Evolutionary conservation across 257 asterid species (phyloP).

Genomic region (Solanum tacnaense): DNA sequence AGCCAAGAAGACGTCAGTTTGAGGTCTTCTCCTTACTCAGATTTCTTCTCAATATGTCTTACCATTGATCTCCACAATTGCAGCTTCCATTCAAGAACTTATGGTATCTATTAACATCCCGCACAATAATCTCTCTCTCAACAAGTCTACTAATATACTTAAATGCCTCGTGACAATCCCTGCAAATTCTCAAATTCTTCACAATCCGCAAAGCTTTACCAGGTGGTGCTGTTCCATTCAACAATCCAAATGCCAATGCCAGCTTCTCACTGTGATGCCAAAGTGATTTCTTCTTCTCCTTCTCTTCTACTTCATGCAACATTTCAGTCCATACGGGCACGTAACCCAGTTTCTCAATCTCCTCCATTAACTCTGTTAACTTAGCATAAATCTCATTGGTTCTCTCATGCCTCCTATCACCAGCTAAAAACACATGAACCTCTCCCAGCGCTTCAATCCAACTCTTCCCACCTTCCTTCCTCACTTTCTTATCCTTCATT

Average conservation of each 20-base stretch:
- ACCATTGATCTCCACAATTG: conserved; percentile 43
- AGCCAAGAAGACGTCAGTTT: background rate
- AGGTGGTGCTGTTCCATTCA: conserved; percentile 46
- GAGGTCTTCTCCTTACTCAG: background rate
- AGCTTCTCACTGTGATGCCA: conserved; percentile 62
- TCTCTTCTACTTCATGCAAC: conserved; percentile 37
- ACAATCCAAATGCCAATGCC: conserved; percentile 61
- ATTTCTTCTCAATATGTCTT: background rate
- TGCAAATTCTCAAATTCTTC: conserved; percentile 64
- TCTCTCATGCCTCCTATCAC: conserved; percentile 47
- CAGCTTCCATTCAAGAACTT: conserved; percentile 57
- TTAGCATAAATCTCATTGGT: conserved; percentile 47
- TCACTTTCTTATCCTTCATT: conserved; percentile 56
- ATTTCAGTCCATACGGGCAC: conserved; percentile 35
- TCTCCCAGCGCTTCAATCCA: conserved; percentile 62
- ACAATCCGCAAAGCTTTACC: conserved; percentile 63
- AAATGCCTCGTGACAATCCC: conserved; percentile 61
- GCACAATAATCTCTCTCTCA: conserved; percentile 54
- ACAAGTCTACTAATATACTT: conserved; percentile 45
- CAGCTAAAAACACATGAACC: conserved; percentile 54
- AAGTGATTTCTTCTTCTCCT: conserved; percentile 41
- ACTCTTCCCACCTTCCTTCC: conserved; percentile 63
- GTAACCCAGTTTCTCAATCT: conserved; percentile 57
- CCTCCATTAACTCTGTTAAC: conserved; percentile 38
- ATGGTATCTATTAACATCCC: conserved; percentile 68